phyloP scores from a whole-genome alignment of 1,139 yeast species.

The Hansenula sp. region DNA sequence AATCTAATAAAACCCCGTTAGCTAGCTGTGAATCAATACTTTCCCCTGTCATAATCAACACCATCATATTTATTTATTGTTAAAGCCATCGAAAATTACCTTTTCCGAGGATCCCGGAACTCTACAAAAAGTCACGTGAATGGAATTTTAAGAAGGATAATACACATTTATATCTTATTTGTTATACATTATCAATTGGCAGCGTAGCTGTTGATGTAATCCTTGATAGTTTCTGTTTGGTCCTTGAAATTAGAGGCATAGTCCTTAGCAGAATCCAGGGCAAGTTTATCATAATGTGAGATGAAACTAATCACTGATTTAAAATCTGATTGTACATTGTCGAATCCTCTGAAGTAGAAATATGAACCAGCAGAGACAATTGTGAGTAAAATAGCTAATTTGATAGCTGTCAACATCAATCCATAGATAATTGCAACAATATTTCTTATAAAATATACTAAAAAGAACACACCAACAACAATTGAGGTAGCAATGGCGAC shows the following conservation, averaged over 20 bases:
- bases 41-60: too few relatives aligned
- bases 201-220: too few relatives aligned
- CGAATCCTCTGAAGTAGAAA: slow-evolving; percentile 21
- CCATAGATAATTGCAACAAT: slow-evolving; percentile 15
- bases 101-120: too few relatives aligned
- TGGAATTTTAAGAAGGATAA: not conserved
- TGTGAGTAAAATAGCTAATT: slow-evolving; percentile 6
- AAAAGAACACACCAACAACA: slow-evolving; percentile 6
- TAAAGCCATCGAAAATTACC: too few relatives aligned
- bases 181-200: not conserved
- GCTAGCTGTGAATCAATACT: too few relatives aligned
- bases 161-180: too few relatives aligned
- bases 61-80: too few relatives aligned
- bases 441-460: slow-evolving; percentile 16
- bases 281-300: not conserved
- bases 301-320: slow-evolving; percentile 2
- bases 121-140: not conserved
- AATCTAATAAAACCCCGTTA: too few relatives aligned
- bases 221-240: not conserved
- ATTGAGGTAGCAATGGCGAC: slow-evolving; percentile 8
- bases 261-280: not conserved
- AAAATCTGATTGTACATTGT: slow-evolving; percentile 10
- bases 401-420: slow-evolving; percentile 13
- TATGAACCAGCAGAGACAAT: slow-evolving; percentile 10
- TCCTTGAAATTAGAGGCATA: not conserved